Evolutionary conservation across 1,139 yeast genomes (phyloP), one percentile per base, ranked within the genome.

Genomic region (Tardiomyces blankii): DNA sequence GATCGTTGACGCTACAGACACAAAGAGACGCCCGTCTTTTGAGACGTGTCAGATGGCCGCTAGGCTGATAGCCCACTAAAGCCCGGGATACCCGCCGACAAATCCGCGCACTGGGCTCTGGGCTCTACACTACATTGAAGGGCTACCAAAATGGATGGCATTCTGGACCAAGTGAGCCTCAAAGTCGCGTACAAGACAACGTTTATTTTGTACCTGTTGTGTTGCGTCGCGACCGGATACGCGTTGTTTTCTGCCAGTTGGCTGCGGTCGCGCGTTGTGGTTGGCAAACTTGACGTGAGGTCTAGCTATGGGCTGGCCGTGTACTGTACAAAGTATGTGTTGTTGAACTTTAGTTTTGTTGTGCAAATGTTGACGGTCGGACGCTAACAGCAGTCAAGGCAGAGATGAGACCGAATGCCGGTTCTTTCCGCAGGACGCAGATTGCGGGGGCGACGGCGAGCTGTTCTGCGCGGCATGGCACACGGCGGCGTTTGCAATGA

Each of bases 401-500:
- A 3, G 16, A 5, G 42, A 42, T 28, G 44, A 40, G 2, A 43
- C 44, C 40, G 41, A 41, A 30, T 51, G 54, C 40, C 38, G 48
- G 12, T 44, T 46, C 11, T 51, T 51, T 28, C 54, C 54, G 3
- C 35, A 41, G 16, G 41, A 46, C n/a, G 6, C 42, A 14, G 54
- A 51, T 42, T 51, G 54, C 40, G 19, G 21, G 4, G 23, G 45
- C 8, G 38, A 5, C 21, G 23, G 23, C 18, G 16, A 16, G 14
- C 30, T 19, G 13, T 52, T 53, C 43, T 54, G 57, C 42, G 51
- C 49, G 1, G 45, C 48, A 5, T 54, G 60, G 60, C 48, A 51
- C 38, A 51, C 54, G 3, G 48, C 54, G 14, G 51, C 52, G 23
- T 56, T 56, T 43, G 46, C 53, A 32, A 51, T 56, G 54, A 53